These are phyloP conservation scores for Anisodus tanguticus DNA, from an alignment of 257 asterid species.

Conservation along the genomic window DNA sequence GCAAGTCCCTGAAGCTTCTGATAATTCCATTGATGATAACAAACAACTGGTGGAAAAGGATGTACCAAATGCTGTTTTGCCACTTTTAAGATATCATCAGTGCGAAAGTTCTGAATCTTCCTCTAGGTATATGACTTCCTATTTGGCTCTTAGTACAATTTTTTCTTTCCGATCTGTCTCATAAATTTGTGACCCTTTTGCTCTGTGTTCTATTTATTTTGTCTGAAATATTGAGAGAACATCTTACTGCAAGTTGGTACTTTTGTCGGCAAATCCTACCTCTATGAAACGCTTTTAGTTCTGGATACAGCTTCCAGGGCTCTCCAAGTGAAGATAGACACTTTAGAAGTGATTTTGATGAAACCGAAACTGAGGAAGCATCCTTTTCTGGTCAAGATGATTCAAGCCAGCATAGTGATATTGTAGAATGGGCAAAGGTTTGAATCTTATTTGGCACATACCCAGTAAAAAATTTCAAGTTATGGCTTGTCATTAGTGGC, in stretches of 20 bases:
- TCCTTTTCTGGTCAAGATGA: conserved; percentile 91
- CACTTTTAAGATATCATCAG: conserved; percentile 68
- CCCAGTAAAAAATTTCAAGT: conserved; percentile 2
- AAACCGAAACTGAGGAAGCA: conserved; percentile 82
- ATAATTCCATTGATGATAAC: conserved; percentile 44
- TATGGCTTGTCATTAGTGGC: conserved; percentile 28
- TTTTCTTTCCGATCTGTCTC: conserved; percentile 24
- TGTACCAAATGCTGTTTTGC: conserved; percentile 59
- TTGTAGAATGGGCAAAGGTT: conserved; percentile 98
- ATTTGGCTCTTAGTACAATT: conserved; percentile 30
- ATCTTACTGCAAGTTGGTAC: conserved; percentile 7
- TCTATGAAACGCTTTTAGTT: conserved; percentile 13
- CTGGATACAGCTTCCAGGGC: conserved; percentile 68
- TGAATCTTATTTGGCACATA: conserved; percentile 29
- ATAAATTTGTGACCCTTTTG: conserved; percentile 23
- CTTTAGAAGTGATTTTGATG: conserved; percentile 75
- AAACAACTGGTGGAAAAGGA: conserved; percentile 58
- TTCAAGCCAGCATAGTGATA: conserved; percentile 76
- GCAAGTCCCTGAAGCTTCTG: conserved; percentile 42
- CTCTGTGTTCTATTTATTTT: not conserved
- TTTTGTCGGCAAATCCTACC: not conserved
- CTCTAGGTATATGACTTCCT: conserved; percentile 58
- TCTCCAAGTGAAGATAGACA: conserved; percentile 84
- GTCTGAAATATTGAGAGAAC: not conserved
- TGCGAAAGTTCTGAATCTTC: conserved; percentile 90